Percentiles rank a stretch among this genome's conserved stretches.
Conservation (phyloP, 371 early-diverging fungal species). For the Entomophthora muscae region DNA sequence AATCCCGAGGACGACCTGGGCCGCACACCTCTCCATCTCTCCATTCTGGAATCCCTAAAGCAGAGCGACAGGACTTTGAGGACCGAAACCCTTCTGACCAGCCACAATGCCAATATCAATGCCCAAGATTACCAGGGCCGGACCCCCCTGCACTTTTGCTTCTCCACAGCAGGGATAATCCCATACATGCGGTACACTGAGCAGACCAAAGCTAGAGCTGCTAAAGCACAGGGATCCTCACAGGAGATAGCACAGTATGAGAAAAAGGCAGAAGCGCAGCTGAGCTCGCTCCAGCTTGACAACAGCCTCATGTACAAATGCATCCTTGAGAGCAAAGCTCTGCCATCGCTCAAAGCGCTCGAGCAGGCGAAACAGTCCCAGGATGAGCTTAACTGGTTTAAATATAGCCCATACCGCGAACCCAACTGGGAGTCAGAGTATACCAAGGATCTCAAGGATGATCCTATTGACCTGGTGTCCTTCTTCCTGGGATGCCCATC, state of each 20-base stretch:
- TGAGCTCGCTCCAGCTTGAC: background rate
- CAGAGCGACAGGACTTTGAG: conserved; percentile 33
- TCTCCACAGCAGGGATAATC: conserved; percentile 19
- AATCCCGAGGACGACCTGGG: conserved; percentile 13
- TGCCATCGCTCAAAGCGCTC: background rate
- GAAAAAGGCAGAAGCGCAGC: conserved; percentile 4
- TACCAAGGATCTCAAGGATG: conserved; percentile 21
- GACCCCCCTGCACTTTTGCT: conserved; percentile 32
- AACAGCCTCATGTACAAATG: conserved; percentile 3
- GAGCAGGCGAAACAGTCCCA: background rate
- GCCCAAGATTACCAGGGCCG: conserved; percentile 26
- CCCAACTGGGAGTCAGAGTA: conserved; percentile 7
- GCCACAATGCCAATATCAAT: conserved; percentile 24
- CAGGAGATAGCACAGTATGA: conserved; percentile 11
- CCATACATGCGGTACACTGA: conserved; percentile 21
- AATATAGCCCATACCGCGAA: background rate
- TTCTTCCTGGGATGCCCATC: conserved; percentile 14
- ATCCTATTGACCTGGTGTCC: conserved; percentile 36
- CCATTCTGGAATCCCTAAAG: conserved; percentile 23
- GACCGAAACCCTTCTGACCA: conserved; percentile 24
- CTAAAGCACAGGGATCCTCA: conserved; percentile 11
- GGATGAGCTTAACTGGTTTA: background rate
- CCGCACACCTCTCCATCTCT: conserved; percentile 31
- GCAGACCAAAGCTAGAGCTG: conserved; percentile 8
- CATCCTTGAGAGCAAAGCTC: background rate